Evolutionary conservation across 2,329 filamentous ascomycete species (phyloP).

Genomic region (Monosporascus sp.): DNA sequence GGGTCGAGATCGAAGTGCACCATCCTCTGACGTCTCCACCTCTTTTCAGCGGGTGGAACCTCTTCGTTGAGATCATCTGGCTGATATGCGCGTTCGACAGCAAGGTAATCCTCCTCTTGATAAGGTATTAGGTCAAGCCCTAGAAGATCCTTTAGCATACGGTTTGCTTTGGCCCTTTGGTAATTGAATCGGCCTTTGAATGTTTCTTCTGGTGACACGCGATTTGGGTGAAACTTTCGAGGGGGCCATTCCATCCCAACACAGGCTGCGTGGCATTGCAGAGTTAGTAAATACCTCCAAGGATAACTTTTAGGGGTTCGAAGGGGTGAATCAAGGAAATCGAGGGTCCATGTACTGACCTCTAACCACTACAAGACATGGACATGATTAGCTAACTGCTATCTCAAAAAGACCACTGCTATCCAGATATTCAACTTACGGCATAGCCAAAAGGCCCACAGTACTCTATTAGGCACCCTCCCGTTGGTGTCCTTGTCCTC

Average conservation of each 20-base stretch:
- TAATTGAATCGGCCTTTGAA: neutral
- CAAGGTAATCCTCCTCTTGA: neutral
- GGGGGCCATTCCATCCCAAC: neutral
- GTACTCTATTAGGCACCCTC: conserved; percentile 8
- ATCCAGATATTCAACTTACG: conserved; percentile 6
- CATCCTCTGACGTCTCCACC: neutral
- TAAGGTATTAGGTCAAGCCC: neutral
- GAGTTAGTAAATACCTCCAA: neutral
- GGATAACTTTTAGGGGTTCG: neutral
- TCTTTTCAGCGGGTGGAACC: neutral
- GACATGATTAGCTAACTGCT: conserved; percentile 15
- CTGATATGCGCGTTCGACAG: neutral
- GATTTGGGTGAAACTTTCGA: neutral
- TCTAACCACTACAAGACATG: conserved; percentile 3
- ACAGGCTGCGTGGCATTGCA: neutral
- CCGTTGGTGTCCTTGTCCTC: no score
- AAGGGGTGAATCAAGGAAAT: neutral
- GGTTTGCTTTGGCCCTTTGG: neutral
- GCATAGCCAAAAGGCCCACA: conserved; percentile 16
- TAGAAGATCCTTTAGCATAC: neutral
- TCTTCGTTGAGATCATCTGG: neutral
- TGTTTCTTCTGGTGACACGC: neutral
- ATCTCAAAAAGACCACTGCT: neutral
- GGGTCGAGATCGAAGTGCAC: conserved; percentile 1
- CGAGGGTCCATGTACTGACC: neutral